phyloP scores from a whole-genome alignment of 108 stramenopile species.

The Nannochloropsis oceanica region DNA sequence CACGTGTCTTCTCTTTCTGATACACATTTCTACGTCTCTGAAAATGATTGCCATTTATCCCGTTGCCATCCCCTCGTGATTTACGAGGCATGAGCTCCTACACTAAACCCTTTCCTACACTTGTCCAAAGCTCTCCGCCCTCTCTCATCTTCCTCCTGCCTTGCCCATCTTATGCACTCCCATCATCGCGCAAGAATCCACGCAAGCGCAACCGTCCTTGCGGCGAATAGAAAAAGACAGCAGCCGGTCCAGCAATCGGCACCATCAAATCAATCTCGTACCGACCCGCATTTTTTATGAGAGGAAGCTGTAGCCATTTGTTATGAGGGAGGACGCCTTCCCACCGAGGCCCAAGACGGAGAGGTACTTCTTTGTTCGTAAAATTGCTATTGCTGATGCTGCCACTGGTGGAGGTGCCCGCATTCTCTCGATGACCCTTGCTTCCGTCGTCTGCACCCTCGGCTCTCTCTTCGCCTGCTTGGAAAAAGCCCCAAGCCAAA shows the following conservation, averaged over 20 bases:
- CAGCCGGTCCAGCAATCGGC: neutral
- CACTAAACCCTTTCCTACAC: too few relatives aligned
- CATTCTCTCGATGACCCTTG: neutral
- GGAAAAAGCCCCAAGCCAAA: neutral
- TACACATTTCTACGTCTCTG: too few relatives aligned
- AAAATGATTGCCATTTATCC: too few relatives aligned
- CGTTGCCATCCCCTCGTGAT: too few relatives aligned
- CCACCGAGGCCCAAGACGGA: neutral
- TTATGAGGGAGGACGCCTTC: neutral
- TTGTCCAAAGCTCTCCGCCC: too few relatives aligned
- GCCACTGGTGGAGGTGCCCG: neutral
- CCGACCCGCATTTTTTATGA: neutral
- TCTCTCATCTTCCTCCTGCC: too few relatives aligned
- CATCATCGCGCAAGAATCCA: neutral
- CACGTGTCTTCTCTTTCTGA: neutral
- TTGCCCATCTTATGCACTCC: neutral
- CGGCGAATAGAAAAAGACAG: neutral
- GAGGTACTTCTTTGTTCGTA: neutral
- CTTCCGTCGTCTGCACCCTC: neutral
- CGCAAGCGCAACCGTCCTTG: neutral
- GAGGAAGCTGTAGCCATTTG: neutral
- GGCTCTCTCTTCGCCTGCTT: neutral
- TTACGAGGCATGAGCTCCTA: too few relatives aligned
- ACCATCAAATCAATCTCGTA: neutral
- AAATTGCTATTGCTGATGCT: too few relatives aligned